A percentile compares a stretch with the other conserved stretches of the same genome.
These are phyloP conservation scores for Septoria petroselini DNA, from an alignment of 2,329 filamentous ascomycete genomes.

Conservation along the genomic window DNA sequence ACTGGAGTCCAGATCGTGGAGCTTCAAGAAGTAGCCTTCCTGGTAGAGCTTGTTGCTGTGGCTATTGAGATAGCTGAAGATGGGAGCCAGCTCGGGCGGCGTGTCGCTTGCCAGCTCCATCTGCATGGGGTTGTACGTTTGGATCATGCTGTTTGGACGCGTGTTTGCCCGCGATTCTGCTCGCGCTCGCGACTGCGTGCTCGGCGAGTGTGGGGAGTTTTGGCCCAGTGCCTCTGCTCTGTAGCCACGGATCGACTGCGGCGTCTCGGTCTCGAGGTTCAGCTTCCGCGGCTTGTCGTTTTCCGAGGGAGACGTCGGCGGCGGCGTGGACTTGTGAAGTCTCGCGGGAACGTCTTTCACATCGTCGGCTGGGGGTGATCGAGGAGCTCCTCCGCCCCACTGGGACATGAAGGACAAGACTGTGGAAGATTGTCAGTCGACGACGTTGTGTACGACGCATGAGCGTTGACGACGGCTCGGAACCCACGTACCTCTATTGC, in stretches of 20 bases:
- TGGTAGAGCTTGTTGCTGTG: slow-evolving; percentile 96
- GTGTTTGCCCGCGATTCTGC: slow-evolving; percentile 54
- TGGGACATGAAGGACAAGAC: slow-evolving; percentile 87
- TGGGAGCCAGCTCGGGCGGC: slow-evolving; percentile 86
- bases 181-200: slow-evolving; percentile 42
- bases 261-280: slow-evolving; percentile 30
- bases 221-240: slow-evolving; percentile 38
- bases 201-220: slow-evolving; percentile 39
- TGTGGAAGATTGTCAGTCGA: slow-evolving; percentile 43
- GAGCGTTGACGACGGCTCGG: no score
- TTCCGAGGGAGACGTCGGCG: slow-evolving; percentile 18
- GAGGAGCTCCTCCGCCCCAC: slow-evolving; percentile 54
- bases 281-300: slow-evolving; percentile 23
- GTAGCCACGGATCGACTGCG: slow-evolving; percentile 30
- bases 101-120: slow-evolving; percentile 85
- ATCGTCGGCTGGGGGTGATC: slow-evolving; percentile 32
- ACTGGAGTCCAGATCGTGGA: slow-evolving; percentile 90
- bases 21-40: slow-evolving; percentile 94
- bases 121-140: slow-evolving; percentile 78
- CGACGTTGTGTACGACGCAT: no score
- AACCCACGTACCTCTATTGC: slow-evolving; percentile 36
- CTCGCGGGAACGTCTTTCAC: slow-evolving; percentile 16
- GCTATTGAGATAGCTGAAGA: slow-evolving; percentile 90
- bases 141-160: slow-evolving; percentile 79
- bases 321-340: slow-evolving; percentile 17